Conservation (phyloP, 1,284 basidiomycete species). For the Puccinia novopanici region DNA sequence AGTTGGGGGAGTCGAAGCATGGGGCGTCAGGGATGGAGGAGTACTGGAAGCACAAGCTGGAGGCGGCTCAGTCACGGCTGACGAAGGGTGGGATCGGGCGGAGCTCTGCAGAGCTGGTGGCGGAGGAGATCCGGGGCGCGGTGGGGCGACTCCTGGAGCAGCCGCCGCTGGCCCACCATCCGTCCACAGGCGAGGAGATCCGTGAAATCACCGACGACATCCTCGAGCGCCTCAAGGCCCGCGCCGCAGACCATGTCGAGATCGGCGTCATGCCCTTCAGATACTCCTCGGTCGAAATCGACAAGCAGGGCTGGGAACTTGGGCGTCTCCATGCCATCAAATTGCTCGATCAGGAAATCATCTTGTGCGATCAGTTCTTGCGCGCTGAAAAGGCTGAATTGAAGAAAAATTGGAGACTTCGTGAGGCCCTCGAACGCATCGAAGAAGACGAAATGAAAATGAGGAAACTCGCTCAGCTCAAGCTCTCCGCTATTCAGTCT, state of each 20-base stretch:
- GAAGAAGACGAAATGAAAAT: constrained; percentile 78
- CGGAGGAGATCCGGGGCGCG: constrained; percentile 79
- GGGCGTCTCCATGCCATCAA: constrained; percentile 75
- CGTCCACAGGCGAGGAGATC: constrained; percentile 80
- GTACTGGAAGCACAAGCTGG: constrained; percentile 94
- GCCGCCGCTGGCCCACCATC: constrained; percentile 91
- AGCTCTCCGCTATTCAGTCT: constrained; percentile 52
- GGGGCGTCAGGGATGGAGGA: constrained; percentile 73
- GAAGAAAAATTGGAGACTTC: constrained; percentile 73
- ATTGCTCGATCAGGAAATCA: constrained; percentile 79
- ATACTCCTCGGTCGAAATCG: constrained; percentile 81
- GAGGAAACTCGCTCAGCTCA: constrained; percentile 65
- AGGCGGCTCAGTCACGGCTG: constrained; percentile 83
- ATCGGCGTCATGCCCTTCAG: constrained; percentile 99
- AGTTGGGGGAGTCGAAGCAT: constrained; percentile 72
- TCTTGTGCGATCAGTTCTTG: constrained; percentile 70
- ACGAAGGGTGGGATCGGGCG: constrained; percentile 97
- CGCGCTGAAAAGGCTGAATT: constrained; percentile 76
- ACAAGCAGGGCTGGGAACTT: constrained; percentile 84
- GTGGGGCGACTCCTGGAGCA: constrained; percentile 60
- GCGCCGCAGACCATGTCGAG: constrained; percentile 97
- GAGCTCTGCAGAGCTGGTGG: constrained; percentile 89
- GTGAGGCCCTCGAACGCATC: constrained; percentile 77
- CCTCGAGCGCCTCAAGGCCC: constrained; percentile 81
- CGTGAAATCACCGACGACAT: constrained; percentile 89